These are phyloP conservation scores for Prototheca cutis DNA, from an alignment of 163 green algal species.

Conservation along the genomic window DNA sequence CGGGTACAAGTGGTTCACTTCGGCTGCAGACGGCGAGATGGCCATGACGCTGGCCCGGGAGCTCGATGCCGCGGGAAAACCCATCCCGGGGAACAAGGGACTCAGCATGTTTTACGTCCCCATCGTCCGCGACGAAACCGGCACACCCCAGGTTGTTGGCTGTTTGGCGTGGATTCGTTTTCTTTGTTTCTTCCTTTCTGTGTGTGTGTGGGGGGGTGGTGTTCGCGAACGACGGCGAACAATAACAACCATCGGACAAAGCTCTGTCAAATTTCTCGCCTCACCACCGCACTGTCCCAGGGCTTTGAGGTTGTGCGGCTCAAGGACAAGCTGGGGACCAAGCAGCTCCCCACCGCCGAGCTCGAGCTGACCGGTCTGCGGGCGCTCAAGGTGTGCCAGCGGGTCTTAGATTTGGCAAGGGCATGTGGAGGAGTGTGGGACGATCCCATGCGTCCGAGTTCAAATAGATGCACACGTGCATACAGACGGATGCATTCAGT, in stretches of 20 bases:
- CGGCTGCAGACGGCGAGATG: constrained; percentile 18
- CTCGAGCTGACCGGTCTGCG: constrained; percentile 5
- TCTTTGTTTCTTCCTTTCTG: too few relatives aligned
- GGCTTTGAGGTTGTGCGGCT: constrained; percentile 21
- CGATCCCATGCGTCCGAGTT: too few relatives aligned
- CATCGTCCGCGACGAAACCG: constrained; percentile 2
- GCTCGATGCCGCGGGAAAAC: not conserved
- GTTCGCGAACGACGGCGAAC: too few relatives aligned
- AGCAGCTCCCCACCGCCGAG: constrained; percentile 22
- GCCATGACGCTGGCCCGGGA: constrained; percentile 13
- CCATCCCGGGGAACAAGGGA: not conserved
- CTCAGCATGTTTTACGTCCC: constrained; percentile 16
- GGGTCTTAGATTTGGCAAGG: too few relatives aligned
- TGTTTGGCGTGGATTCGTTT: too few relatives aligned
- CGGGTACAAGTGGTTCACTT: constrained; percentile 26
- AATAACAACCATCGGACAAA: too few relatives aligned
- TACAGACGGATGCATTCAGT: too few relatives aligned
- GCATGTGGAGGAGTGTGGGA: too few relatives aligned
- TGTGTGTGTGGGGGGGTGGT: too few relatives aligned
- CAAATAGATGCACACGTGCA: too few relatives aligned
- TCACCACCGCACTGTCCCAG: not conserved
- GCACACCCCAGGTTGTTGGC: constrained; percentile 8
- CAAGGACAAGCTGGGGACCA: constrained; percentile 26
- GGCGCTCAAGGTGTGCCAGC: constrained; percentile 3
- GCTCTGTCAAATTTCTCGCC: too few relatives aligned